Conservation (phyloP, 371 early-diverging fungal species). For the Mortierella sp. region DNA sequence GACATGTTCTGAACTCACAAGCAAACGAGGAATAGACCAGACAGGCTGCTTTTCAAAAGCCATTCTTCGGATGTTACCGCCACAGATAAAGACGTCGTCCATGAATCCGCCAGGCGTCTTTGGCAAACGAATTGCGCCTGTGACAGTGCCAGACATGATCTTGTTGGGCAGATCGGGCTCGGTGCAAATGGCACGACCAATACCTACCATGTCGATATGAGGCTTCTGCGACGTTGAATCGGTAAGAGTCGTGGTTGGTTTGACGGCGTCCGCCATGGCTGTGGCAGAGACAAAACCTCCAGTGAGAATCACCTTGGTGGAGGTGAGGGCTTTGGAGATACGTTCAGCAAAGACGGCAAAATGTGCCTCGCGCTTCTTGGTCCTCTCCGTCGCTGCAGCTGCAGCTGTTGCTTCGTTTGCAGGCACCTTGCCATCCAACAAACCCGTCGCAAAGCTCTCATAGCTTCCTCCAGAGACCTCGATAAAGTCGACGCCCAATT, state of each 20-base stretch:
- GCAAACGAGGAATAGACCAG: background rate
- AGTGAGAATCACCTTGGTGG: conserved; percentile 23
- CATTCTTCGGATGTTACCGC: conserved; percentile 23
- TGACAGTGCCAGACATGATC: conserved; percentile 21
- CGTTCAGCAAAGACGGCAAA: conserved; percentile 37
- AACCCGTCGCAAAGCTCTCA: conserved; percentile 21
- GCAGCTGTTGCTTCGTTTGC: background rate
- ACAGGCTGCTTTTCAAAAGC: background rate
- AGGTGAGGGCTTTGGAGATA: conserved; percentile 17
- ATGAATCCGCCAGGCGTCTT: conserved; percentile 21
- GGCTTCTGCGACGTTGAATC: background rate
- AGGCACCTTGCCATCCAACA: conserved; percentile 17
- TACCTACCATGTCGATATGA: conserved; percentile 32
- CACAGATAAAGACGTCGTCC: conserved; percentile 20
- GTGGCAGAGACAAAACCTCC: conserved; percentile 24
- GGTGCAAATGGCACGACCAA: conserved; percentile 19
- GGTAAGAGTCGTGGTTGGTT: background rate
- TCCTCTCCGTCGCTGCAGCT: background rate
- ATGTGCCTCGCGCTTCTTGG: conserved; percentile 26
- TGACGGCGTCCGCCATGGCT: conserved; percentile 24
- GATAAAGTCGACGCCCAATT: conserved; percentile 24
- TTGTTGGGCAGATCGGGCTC: conserved; percentile 33
- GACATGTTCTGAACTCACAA: conserved; percentile 5
- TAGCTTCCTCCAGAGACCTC: conserved; percentile 32
- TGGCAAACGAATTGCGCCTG: conserved; percentile 10